phyloP scores from a whole-genome alignment of 495 filamentous ascomycete genomes.

The Apiosordaria backusii region DNA sequence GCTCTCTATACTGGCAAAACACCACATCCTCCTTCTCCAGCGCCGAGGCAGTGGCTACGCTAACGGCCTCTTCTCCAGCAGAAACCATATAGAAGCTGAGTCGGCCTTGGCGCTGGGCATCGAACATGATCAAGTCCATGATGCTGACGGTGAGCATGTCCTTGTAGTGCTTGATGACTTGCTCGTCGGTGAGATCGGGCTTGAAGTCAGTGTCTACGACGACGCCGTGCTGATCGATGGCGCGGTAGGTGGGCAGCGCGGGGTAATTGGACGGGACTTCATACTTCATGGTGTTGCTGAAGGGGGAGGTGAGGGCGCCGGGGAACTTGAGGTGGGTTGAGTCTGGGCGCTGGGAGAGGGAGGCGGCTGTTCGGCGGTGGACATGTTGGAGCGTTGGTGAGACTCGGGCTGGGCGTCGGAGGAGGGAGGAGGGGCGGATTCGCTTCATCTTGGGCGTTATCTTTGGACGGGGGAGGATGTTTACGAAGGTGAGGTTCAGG shows the following conservation, averaged over 20 bases:
- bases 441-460: conserved; percentile 25
- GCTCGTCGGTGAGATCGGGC: conserved; percentile 64
- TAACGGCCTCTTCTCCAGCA: conserved; percentile 92
- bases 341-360: conserved; percentile 62
- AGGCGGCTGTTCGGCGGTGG: conserved; percentile 29
- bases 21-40: conserved; percentile 80
- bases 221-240: conserved; percentile 77
- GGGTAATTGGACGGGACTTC: conserved; percentile 62
- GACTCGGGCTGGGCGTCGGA: neutral
- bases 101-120: conserved; percentile 74
- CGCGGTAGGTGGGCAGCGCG: conserved; percentile 81
- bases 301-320: conserved; percentile 90
- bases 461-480: neutral
- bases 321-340: conserved; percentile 80
- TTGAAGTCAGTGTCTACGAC: conserved; percentile 66
- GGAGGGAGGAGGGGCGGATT: conserved; percentile 12
- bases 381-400: neutral
- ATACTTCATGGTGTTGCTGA: conserved; percentile 75
- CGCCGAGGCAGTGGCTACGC: conserved; percentile 80
- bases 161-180: conserved; percentile 61
- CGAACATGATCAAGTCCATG: conserved; percentile 94
- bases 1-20: conserved; percentile 93
- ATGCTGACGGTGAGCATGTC: conserved; percentile 73
- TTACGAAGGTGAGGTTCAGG: neutral
- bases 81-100: conserved; percentile 98